Base-by-base conservation (phyloP, 2,329 filamentous ascomycete species). In the Teratosphaeria zuluensis region DNA sequence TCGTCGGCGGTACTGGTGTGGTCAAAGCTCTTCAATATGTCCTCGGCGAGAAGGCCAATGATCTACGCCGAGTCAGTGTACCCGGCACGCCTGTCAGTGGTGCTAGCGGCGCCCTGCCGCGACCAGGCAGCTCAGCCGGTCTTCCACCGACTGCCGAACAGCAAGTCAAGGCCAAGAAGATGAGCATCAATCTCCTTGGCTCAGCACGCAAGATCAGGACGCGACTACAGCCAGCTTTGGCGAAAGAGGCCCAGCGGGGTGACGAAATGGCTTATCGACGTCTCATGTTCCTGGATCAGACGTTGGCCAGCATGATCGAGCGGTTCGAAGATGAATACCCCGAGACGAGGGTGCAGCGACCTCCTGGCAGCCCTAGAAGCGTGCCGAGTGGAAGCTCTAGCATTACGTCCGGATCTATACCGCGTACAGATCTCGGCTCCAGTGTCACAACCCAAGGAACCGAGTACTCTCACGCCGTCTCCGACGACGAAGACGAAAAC, bases 291-390 rank as follows among this genome's bases (percentile, higher is more conserved):
- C 82, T 99, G 32, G 91, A 96, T 68, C 80, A 88, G 61, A 97
- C 94, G 0, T 80, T 99, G 9, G 82, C 91, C 68, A 87, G 88
- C 64, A 96, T 97, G 76, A 97, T 97, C 69, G 86, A 90, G 70
- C 88, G 94, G 31, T 99, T 97, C 70, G 94, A 97, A 72, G 89
- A 95, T 70, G 92, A 97, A 73, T 97, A 91, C 68, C 94, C 94
- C 0, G 92, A 97, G 70, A 95, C 89, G 0, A 85, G 90, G 38
- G 78, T 84, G 51, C 65, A 69, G 16, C 62, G 62, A 6, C 60
- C 60, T 30, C 31, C 11, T 7, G 42, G 31, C 46, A 42, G 61
- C 30, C 32, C 58, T 6, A 54, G 57, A 28, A 60, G 57, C 31
- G 58, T 21, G 16, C 28, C 32, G 8, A 52, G 24, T 14, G 19